phyloP scores from a whole-genome alignment of 164 flowering plant genomes.

The Akebia trifoliata region DNA sequence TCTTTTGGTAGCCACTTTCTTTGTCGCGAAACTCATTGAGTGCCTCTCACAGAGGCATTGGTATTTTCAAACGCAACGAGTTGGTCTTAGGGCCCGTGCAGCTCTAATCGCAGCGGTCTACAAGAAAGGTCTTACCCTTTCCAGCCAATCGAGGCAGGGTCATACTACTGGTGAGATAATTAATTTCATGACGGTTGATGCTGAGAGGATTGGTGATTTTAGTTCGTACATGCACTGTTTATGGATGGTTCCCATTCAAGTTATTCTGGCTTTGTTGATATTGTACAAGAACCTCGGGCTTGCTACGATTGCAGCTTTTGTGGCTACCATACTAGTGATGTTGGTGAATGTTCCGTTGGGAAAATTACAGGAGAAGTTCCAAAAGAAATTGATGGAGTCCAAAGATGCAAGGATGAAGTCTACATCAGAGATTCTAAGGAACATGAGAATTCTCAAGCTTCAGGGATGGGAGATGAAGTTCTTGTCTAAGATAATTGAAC shows the following conservation, averaged over 20 bases:
- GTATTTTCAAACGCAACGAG: slow-evolving; percentile 12
- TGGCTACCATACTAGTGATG: slow-evolving; percentile 34
- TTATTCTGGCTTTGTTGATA: slow-evolving; percentile 34
- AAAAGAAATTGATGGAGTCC: slow-evolving; percentile 39
- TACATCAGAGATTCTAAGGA: slow-evolving; percentile 45
- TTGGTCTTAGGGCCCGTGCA: slow-evolving; percentile 9
- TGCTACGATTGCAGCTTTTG: slow-evolving; percentile 29
- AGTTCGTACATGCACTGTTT: slow-evolving; percentile 38
- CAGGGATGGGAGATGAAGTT: slow-evolving; percentile 65
- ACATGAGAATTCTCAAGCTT: slow-evolving; percentile 58
- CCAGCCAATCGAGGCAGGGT: slow-evolving; percentile 15
- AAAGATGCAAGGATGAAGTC: slow-evolving; percentile 51
- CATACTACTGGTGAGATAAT: slow-evolving; percentile 50
- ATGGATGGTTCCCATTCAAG: slow-evolving; percentile 39
- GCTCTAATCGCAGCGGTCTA: slow-evolving; percentile 10
- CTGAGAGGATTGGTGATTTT: slow-evolving; percentile 38
- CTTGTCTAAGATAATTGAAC: slow-evolving; percentile 31
- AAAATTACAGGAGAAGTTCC: slow-evolving; percentile 35
- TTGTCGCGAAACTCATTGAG: slow-evolving; percentile 15
- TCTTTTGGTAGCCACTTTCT: slow-evolving; percentile 13
- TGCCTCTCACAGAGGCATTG: slow-evolving; percentile 20
- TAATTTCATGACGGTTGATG: slow-evolving; percentile 51
- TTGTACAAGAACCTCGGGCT: slow-evolving; percentile 35
- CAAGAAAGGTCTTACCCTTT: slow-evolving; percentile 14
- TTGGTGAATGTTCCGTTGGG: slow-evolving; percentile 43